Evolutionary conservation across 1,284 basidiomycete species (phyloP).

Genomic region (Heterobasidion annosum): DNA sequence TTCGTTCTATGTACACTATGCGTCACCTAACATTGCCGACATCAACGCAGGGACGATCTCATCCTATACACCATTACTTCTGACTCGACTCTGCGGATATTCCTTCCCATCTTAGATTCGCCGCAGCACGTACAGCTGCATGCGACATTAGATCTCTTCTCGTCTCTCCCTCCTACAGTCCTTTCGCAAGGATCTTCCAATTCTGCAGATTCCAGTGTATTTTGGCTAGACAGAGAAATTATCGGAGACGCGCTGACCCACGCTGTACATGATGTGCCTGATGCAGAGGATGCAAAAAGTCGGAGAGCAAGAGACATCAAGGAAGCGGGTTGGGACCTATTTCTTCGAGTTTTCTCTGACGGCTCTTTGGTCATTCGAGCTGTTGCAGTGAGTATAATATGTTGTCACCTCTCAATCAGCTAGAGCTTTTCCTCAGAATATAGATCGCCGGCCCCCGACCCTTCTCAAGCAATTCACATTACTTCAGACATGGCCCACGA

Average conservation of each 20-base stretch:
- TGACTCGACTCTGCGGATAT: conserved; percentile 74
- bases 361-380: conserved; percentile 67
- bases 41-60: conserved; percentile 51
- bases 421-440: conserved; percentile 42
- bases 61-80: conserved; percentile 71
- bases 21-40: conserved; percentile 4
- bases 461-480: conserved; percentile 71
- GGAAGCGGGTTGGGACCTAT: conserved; percentile 72
- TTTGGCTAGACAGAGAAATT: conserved; percentile 57
- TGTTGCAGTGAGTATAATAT: conserved; percentile 51
- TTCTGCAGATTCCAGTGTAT: conserved; percentile 38
- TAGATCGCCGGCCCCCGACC: conserved; percentile 85
- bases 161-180: conserved; percentile 35
- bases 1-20: conserved; percentile 21
- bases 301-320: conserved; percentile 47
- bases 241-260: conserved; percentile 38
- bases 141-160: conserved; percentile 59
- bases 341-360: conserved; percentile 63
- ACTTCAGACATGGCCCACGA: conserved; percentile 46
- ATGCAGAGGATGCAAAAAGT: conserved; percentile 30
- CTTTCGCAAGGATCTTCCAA: conserved; percentile 19
- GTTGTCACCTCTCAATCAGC: neutral
- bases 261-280: conserved; percentile 21
- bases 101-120: conserved; percentile 80
- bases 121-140: conserved; percentile 82